Evolutionary conservation across 148 eudicot species (phyloP).

Genomic region (Pharnaceum exiguum): DNA sequence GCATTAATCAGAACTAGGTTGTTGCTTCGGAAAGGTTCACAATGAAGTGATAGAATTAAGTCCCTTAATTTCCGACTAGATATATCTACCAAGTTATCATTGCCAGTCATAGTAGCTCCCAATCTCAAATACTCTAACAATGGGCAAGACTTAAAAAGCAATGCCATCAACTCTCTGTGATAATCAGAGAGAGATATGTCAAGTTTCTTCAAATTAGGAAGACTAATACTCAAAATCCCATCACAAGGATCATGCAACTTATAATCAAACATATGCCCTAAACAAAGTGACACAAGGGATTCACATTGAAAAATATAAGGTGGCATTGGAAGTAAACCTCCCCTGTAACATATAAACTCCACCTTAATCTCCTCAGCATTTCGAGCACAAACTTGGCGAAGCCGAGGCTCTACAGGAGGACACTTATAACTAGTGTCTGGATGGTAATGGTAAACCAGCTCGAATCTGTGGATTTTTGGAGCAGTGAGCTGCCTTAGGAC

Average conservation of each 20-base stretch:
- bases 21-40: not conserved
- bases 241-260: not conserved
- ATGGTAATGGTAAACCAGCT: too few relatives aligned
- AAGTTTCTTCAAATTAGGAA: slow-evolving; percentile 8
- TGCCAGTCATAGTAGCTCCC: too few relatives aligned
- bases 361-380: too few relatives aligned
- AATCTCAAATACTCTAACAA: slow-evolving; percentile 1
- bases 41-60: not conserved
- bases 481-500: too few relatives aligned
- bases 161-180: not conserved
- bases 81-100: too few relatives aligned
- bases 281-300: not conserved
- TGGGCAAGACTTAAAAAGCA: slow-evolving; percentile 1
- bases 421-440: not conserved
- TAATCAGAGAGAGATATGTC: not conserved
- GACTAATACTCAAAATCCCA: too few relatives aligned
- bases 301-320: not conserved
- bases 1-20: too few relatives aligned
- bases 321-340: not conserved
- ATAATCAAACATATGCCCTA: not conserved
- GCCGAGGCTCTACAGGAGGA: not conserved
- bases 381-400: not conserved
- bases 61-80: too few relatives aligned
- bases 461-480: too few relatives aligned
- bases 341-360: too few relatives aligned